Evolutionary conservation across 495 filamentous ascomycete species (phyloP), one percentile per base, ranked within the genome.

Genomic region (Podospora pseudoanserina): DNA sequence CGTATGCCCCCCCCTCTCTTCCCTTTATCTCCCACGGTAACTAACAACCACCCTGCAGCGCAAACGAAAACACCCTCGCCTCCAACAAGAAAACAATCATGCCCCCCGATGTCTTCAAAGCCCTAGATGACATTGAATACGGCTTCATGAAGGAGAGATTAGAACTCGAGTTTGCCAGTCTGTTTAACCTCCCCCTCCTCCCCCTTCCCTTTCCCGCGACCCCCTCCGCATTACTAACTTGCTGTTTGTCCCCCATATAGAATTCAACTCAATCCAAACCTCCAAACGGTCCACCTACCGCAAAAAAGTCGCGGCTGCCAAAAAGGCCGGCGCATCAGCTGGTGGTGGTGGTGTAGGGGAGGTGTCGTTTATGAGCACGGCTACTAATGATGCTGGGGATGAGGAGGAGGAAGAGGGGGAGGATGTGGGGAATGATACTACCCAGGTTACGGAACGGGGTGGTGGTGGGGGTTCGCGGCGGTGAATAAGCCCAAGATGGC

Each of bases 11-110:
- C 11, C 19, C 39, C 19, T 55, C 32, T 6, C 2, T 44, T 53
- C 2, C 7, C 28, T 26, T 34, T 55, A 27, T 4, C 30, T 63
- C 59, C 55, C 19, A 28, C 2, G 5, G 32, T 55, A 61, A 30
- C 32, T 4, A 39, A 54, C 15, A 59, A 6, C 23, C 13, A 23
- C 30, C 30, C 30, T 23, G 67, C 67, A 96, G 92, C 32, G 91
- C 95, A 56, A 94, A 95, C 77, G 91, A 96, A 73, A 82, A 85
- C 65, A 88, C 90, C 2, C 75, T 80, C 26, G 66, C 80, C 59
- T 86, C 84, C 18, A 86, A 89, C 71, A 91, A 94, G 77, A 95
- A 94, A 76, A 97, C 92, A 13, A 91, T 99, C 68, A 88, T 86
- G 70, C 92, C 94, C 0, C 78, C 85, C 55, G 93, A 97, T 75